These are phyloP conservation scores for Curvularia eragrostidis DNA, from an alignment of 2,329 filamentous ascomycete genomes.

Conservation along the genomic window DNA sequence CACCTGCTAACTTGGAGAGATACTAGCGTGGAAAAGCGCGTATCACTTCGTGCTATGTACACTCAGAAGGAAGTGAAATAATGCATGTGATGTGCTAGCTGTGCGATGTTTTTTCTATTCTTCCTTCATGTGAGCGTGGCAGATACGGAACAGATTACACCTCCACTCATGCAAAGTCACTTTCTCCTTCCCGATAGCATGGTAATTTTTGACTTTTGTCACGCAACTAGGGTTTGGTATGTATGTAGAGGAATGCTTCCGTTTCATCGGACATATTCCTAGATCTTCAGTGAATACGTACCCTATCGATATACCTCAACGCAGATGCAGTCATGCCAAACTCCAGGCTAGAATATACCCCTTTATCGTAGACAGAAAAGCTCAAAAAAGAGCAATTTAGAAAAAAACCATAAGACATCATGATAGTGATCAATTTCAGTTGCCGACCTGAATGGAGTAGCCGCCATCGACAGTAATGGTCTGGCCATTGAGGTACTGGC, in stretches of 20 bases:
- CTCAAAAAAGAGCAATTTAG: not conserved
- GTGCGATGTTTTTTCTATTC: too few relatives aligned
- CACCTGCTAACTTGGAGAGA: too few relatives aligned
- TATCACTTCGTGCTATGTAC: too few relatives aligned
- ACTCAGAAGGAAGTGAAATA: too few relatives aligned
- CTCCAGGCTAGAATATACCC: not conserved
- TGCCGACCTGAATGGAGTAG: conserved; percentile 51
- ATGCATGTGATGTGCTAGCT: too few relatives aligned
- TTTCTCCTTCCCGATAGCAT: not conserved
- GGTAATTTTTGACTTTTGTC: not conserved
- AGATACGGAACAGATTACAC: not conserved
- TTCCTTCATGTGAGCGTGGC: not conserved
- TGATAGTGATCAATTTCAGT: conserved; percentile 26
- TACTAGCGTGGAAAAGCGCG: too few relatives aligned
- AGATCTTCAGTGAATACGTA: not conserved
- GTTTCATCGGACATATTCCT: not conserved
- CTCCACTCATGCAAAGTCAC: not conserved
- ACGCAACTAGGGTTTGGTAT: not conserved
- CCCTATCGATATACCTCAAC: not conserved
- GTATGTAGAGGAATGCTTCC: not conserved
- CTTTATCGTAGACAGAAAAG: conserved; percentile 8
- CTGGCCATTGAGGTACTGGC: conserved; percentile 59
- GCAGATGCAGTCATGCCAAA: not conserved
- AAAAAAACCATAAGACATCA: not conserved
- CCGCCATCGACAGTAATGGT: conserved; percentile 62